These are phyloP conservation scores for Suhomyces kunorum DNA, from an alignment of 1,139 yeast species.

Conservation along the genomic window DNA sequence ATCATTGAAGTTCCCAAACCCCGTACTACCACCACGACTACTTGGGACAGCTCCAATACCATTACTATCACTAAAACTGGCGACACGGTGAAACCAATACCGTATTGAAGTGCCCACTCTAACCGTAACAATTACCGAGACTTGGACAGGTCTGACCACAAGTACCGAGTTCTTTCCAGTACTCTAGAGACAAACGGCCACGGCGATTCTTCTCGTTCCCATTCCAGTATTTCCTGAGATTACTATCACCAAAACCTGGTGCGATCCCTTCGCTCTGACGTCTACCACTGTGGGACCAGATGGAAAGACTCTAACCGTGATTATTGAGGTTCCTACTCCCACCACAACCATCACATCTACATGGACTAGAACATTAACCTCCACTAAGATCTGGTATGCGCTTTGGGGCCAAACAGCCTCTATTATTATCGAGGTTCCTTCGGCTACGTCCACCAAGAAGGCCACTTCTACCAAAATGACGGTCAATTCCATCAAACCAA, in stretches of 20 bases:
- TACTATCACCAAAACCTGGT: neutral
- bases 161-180: neutral
- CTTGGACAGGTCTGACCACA: neutral
- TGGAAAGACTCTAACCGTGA: neutral
- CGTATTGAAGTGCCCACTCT: neutral
- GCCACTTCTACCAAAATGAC: too few relatives aligned
- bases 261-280: neutral
- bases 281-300: neutral
- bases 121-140: neutral
- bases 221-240: neutral
- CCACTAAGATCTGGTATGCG: neutral
- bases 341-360: neutral
- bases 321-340: neutral
- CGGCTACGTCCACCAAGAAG: too few relatives aligned
- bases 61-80: too few relatives aligned
- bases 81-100: too few relatives aligned
- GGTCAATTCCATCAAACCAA: too few relatives aligned
- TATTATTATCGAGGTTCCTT: neutral
- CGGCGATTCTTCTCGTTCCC: neutral
- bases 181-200: neutral
- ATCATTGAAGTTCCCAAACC: neutral
- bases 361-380: neutral
- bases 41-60: neutral
- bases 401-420: neutral
- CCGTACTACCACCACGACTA: neutral